Conservation (phyloP, 2,329 filamentous ascomycete genomes). For the Thelonectria olida region DNA sequence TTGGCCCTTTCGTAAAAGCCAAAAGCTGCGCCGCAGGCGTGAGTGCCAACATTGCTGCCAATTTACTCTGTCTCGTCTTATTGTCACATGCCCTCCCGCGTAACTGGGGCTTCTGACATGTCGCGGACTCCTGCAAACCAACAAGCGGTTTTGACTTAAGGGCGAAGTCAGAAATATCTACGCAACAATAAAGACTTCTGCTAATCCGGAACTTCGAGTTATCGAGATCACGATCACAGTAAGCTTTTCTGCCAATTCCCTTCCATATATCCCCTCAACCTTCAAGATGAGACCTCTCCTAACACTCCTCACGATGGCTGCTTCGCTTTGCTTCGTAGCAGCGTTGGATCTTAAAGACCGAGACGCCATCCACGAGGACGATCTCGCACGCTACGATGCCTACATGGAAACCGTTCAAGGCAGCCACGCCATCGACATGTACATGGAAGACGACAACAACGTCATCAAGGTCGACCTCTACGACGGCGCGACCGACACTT, state of each 20-base stretch:
- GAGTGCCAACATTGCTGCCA: neutral
- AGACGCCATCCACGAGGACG: neutral
- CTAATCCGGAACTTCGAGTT: neutral
- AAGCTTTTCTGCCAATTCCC: neutral
- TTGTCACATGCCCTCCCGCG: neutral
- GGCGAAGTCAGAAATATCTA: neutral
- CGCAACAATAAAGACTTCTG: neutral
- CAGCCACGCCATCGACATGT: neutral
- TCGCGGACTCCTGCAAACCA: neutral
- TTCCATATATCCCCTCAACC: neutral
- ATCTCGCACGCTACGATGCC: neutral
- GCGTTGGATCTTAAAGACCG: neutral
- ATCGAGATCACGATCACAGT: neutral
- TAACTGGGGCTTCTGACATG: neutral
- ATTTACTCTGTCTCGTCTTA: neutral
- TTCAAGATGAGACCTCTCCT: neutral
- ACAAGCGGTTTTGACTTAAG: neutral
- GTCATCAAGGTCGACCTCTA: constrained; percentile 4
- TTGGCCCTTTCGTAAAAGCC: neutral
- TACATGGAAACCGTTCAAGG: neutral
- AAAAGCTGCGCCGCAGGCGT: neutral
- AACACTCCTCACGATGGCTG: neutral
- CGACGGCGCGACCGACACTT: neutral
- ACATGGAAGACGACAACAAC: neutral
- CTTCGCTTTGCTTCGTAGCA: constrained; percentile 1